A percentile compares a stretch with the other conserved stretches of the same genome.
Conservation (phyloP, 2,329 filamentous ascomycete genomes). For the Fusarium subglutinans region DNA sequence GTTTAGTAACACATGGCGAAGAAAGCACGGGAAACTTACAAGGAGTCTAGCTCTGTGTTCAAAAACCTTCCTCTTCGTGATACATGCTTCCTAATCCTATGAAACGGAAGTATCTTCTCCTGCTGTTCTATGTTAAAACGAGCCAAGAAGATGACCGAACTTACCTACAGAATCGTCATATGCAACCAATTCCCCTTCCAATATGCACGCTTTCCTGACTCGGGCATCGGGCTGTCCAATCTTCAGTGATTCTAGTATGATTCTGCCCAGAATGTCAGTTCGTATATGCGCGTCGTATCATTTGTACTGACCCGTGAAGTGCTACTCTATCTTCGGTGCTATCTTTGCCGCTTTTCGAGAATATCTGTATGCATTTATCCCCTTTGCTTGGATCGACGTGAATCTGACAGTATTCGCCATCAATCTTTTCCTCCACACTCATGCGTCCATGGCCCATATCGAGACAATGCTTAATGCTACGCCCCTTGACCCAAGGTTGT, state of each 20-base stretch:
- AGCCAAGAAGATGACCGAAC: neutral
- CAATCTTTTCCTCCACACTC: slow-evolving; percentile 84
- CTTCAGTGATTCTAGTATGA: slow-evolving; percentile 71
- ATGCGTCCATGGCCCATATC: slow-evolving; percentile 69
- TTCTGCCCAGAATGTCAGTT: slow-evolving; percentile 46
- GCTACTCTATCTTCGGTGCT: slow-evolving; percentile 76
- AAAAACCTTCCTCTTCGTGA: slow-evolving; percentile 75
- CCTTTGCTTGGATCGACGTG: slow-evolving; percentile 75
- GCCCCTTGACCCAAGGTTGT: slow-evolving; percentile 70
- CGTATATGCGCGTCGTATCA: neutral
- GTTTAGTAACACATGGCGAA: slow-evolving; percentile 18
- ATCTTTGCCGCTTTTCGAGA: slow-evolving; percentile 92
- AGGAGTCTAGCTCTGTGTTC: slow-evolving; percentile 74
- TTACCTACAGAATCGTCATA: slow-evolving; percentile 69
- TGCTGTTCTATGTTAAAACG: slow-evolving; percentile 51
- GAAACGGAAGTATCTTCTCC: slow-evolving; percentile 75
- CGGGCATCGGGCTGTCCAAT: slow-evolving; percentile 67
- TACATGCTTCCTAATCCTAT: slow-evolving; percentile 85
- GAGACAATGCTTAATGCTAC: slow-evolving; percentile 79
- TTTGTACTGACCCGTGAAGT: slow-evolving; percentile 62
- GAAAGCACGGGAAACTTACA: slow-evolving; percentile 53
- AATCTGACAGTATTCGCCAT: slow-evolving; percentile 91
- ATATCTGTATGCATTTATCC: slow-evolving; percentile 74
- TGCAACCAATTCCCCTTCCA: slow-evolving; percentile 85
- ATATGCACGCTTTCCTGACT: slow-evolving; percentile 73